Base-by-base conservation (phyloP, 2,329 filamentous ascomycete species). In the Pseudocercospora fuligena region DNA sequence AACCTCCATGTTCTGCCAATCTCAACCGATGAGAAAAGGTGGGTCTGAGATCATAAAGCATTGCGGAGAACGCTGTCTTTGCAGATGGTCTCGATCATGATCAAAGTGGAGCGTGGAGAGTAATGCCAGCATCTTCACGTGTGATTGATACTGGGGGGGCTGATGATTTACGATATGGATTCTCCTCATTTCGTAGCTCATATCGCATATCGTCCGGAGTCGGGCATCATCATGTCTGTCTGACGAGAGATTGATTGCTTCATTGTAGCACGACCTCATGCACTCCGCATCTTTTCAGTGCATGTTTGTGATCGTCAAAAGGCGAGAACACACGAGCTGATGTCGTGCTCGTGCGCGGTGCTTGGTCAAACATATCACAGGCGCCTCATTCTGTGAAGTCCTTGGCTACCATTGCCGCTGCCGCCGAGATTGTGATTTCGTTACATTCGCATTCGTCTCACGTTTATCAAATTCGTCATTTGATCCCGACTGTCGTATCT, bases 241-340 rank as follows among this genome's bases (percentile, higher is more conserved):
- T 65, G 43, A 65, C 56, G 21, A 59, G 40, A 58, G 61, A 61
- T 46, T 49, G 25, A 54, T 58, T 31, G 53, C 19, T 14, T 47
- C 25, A 27, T 23, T n/a, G 66, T 64, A 60, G 14, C 64, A 69
- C 67, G 29, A 63, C 63, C 25, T 27, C 29, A 67, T 69, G 67
- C 67, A 67, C 65, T 69, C 65, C 65, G 60, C 67, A 67, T 60
- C 11, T 25, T 14, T 53, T 25, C n/a, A 21, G n/a, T n/a, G n/a
- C n/a, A n/a, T 21, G 8, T 58, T 49, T 65, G 53, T 63, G 53
- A 62, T 56, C 12, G 47, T 47, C 36, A 47, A 58, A 47, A 62
- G 67, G 60, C 62, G 53, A 65, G 64, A 63, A 47, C 60, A 36
- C 33, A 53, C 31, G 33, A 49, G 51, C 12, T 19, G 40, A 63